A percentile compares a stretch with the other conserved stretches of the same genome.
Evolutionary conservation across 805 yeast genomes (phyloP).

Genomic region (Isabelozyma pseudorhagii): DNA sequence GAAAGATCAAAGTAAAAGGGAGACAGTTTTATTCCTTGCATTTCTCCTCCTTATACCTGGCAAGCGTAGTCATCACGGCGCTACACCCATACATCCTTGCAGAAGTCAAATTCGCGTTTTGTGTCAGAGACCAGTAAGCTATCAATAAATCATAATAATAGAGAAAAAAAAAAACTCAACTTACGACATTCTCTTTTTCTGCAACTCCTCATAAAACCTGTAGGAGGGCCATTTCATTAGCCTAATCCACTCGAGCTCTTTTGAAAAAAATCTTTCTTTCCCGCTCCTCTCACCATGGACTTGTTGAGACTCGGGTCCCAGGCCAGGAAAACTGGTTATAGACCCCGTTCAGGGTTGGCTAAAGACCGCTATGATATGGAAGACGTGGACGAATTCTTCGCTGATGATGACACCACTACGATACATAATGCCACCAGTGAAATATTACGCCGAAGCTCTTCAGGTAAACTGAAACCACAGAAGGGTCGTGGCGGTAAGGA

Average conservation of each 20-base stretch:
- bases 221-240: background rate
- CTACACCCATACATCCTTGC: background rate
- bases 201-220: background rate
- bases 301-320: constrained; percentile 49
- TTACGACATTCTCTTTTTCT: background rate
- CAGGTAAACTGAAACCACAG: background rate
- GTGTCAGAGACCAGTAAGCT: background rate
- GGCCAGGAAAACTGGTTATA: constrained; percentile 66
- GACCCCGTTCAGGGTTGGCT: constrained; percentile 42
- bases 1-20: too few relatives aligned
- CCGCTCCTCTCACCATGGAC: constrained; percentile 23
- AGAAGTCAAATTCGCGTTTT: background rate
- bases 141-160: background rate
- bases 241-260: background rate
- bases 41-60: too few relatives aligned
- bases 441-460: constrained; percentile 2
- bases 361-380: constrained; percentile 65
- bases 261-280: background rate
- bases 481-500: constrained; percentile 4
- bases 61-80: too few relatives aligned
- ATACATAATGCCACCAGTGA: background rate
- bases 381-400: constrained; percentile 64
- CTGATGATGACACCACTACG: constrained; percentile 2
- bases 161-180: background rate
- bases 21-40: too few relatives aligned